Evolutionary conservation across 148 eudicot genomes (phyloP).

Genomic region (Camellia granthamiana): DNA sequence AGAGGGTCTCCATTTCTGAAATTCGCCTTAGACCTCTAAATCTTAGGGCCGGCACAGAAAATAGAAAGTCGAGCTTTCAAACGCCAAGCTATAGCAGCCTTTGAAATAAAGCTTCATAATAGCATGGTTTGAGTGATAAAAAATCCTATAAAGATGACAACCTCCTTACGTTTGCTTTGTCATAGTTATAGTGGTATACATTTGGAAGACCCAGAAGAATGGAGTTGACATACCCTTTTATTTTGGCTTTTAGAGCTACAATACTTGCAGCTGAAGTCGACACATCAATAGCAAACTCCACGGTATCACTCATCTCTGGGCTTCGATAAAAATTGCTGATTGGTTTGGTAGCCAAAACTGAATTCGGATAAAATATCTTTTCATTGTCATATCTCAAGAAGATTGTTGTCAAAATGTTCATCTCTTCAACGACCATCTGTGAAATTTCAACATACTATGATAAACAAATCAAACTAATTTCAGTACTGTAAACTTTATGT

Average conservation of each 20-base stretch:
- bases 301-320: constrained; percentile 76
- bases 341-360: constrained; percentile 67
- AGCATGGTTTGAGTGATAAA: no score
- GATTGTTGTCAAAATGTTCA: constrained; percentile 87
- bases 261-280: constrained; percentile 66
- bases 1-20: no score
- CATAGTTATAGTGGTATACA: no score
- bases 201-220: neutral
- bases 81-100: neutral
- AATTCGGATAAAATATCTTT: constrained; percentile 74
- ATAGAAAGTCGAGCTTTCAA: neutral
- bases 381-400: constrained; percentile 74
- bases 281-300: constrained; percentile 70
- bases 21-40: no score
- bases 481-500: neutral
- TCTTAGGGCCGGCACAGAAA: no score
- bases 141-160: no score
- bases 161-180: no score
- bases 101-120: neutral
- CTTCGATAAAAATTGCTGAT: constrained; percentile 82
- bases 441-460: neutral
- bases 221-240: constrained; percentile 41
- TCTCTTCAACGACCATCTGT: constrained; percentile 90
- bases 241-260: constrained; percentile 54
- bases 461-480: neutral